Evolutionary conservation across 768 basidiomycete species (phyloP).

Genomic region (Naematelia encephala): DNA sequence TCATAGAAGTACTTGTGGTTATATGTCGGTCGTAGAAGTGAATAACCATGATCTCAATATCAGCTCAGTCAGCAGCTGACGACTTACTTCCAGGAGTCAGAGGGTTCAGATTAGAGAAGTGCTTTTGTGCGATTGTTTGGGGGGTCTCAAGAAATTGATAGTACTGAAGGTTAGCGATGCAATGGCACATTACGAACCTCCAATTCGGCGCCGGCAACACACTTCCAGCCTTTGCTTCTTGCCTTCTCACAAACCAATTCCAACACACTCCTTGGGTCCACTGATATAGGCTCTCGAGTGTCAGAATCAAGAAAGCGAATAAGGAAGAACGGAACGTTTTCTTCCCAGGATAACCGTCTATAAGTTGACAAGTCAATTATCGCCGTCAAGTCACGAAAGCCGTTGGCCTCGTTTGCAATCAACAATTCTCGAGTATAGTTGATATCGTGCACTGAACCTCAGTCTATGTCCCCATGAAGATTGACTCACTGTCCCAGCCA

Average conservation of each 20-base stretch:
- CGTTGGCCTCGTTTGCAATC: slow-evolving; percentile 87
- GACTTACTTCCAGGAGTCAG: slow-evolving; percentile 90
- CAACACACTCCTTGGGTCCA: slow-evolving; percentile 82
- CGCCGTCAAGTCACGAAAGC: slow-evolving; percentile 85
- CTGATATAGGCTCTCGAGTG: slow-evolving; percentile 70
- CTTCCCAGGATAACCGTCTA: slow-evolving; percentile 87
- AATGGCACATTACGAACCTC: slow-evolving; percentile 61
- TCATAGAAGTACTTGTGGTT: slow-evolving; percentile 87
- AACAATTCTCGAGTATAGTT: slow-evolving; percentile 80
- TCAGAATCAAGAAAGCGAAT: slow-evolving; percentile 86
- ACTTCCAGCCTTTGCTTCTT: slow-evolving; percentile 56
- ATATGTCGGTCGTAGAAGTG: slow-evolving; percentile 80
- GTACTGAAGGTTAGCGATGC: slow-evolving; percentile 48
- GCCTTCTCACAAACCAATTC: slow-evolving; percentile 59
- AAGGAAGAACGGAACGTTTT: slow-evolving; percentile 87
- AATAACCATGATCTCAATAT: slow-evolving; percentile 88
- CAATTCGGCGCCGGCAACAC: slow-evolving; percentile 86
- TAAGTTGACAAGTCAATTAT: slow-evolving; percentile 80
- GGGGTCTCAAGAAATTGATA: slow-evolving; percentile 66
- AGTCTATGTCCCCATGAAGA: slow-evolving; percentile 1
- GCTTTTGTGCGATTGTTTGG: slow-evolving; percentile 68
- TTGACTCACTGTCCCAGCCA: slow-evolving; percentile 39
- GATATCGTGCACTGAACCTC: slow-evolving; percentile 83
- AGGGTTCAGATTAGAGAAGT: slow-evolving; percentile 68
- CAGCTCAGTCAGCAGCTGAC: too few relatives aligned